These are phyloP conservation scores for Floccularia luteovirens DNA, from an alignment of 768 basidiomycete genomes.

Conservation along the genomic window DNA sequence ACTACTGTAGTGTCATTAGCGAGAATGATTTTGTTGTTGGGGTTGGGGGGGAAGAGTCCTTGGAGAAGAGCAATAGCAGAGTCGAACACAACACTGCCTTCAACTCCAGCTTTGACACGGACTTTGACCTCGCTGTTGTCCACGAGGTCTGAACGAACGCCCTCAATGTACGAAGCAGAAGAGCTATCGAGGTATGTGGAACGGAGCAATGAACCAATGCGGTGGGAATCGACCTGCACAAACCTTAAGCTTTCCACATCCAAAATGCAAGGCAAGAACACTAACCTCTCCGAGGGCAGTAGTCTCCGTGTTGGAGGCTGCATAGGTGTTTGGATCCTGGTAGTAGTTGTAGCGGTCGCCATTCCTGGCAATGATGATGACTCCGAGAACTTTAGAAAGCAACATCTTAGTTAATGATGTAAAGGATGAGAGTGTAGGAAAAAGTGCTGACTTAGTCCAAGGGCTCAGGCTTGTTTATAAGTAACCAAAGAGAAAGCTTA, in stretches of 20 bases:
- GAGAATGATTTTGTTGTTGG: conserved; percentile 62
- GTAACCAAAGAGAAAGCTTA: too few species aligned
- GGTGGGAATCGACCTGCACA: conserved; percentile 55
- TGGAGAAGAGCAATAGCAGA: conserved; percentile 80
- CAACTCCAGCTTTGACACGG: conserved; percentile 77
- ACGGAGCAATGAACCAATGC: conserved; percentile 57
- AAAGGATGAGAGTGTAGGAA: not conserved
- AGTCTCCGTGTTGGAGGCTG: conserved; percentile 54
- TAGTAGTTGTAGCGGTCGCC: conserved; percentile 64
- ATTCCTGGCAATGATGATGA: conserved; percentile 71
- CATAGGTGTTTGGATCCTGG: conserved; percentile 67
- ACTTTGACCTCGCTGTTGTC: conserved; percentile 69
- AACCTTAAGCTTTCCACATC: not conserved
- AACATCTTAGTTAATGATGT: conserved; percentile 22
- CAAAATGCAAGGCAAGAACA: not conserved
- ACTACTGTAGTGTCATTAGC: conserved; percentile 70
- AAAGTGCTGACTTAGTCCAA: too few species aligned
- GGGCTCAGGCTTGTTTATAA: too few species aligned
- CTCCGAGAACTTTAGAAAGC: conserved; percentile 65
- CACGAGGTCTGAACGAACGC: conserved; percentile 59
- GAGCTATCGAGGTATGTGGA: conserved; percentile 56
- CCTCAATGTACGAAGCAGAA: conserved; percentile 64
- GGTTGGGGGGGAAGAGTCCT: conserved; percentile 80
- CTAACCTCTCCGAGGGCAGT: conserved; percentile 72
- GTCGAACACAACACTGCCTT: conserved; percentile 84